Conservation (phyloP, 2,329 filamentous ascomycete genomes). For the Venturia effusa region DNA sequence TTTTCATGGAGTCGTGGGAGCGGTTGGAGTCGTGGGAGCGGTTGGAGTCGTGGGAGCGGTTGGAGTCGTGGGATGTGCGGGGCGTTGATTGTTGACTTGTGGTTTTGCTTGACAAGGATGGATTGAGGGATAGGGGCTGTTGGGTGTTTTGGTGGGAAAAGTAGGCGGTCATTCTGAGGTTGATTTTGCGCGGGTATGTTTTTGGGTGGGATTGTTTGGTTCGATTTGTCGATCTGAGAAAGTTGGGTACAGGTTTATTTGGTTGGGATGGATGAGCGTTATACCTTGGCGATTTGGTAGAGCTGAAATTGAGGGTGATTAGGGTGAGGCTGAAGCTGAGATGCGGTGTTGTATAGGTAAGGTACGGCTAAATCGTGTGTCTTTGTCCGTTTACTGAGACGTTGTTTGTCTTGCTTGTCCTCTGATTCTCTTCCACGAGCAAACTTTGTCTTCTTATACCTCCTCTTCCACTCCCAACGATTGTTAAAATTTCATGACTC, state of each 20-base stretch:
- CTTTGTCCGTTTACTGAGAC: background rate
- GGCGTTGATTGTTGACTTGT: background rate
- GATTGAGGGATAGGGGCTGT: background rate
- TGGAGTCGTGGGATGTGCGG: background rate
- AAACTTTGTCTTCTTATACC: background rate
- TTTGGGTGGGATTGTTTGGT: background rate
- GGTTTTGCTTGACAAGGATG: background rate
- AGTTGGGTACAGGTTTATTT: background rate
- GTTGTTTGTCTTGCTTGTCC: background rate
- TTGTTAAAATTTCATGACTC: background rate
- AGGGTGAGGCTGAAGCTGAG: background rate
- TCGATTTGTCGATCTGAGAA: background rate
- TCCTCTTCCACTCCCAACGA: background rate
- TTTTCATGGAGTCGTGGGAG: background rate
- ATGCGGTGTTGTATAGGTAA: no score
- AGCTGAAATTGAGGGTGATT: background rate
- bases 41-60: no score
- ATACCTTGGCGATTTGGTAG: background rate
- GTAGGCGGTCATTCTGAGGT: conserved; percentile 1
- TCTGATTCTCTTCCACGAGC: background rate
- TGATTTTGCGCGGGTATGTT: background rate
- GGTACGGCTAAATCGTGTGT: no score
- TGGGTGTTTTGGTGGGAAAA: background rate
- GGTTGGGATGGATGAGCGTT: no score
- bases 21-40: no score